A percentile compares a stretch with the other conserved stretches of the same genome.
phyloP scores from a whole-genome alignment of 2,329 filamentous ascomycete species.

The Mariannaea elegans region DNA sequence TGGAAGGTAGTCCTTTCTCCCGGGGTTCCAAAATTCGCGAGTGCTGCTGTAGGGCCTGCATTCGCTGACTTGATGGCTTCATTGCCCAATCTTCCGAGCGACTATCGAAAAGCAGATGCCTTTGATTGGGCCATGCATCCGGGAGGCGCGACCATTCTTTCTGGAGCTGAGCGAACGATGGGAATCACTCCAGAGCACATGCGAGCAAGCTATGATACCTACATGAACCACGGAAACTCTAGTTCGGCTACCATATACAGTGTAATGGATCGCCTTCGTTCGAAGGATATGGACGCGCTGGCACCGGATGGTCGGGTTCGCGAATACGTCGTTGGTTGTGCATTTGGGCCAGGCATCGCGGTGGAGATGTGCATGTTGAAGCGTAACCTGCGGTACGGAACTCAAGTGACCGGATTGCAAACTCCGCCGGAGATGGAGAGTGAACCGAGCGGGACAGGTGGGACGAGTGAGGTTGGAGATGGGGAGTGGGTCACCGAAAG shows the following conservation, averaged over 20 bases:
- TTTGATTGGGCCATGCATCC: constrained; percentile 81
- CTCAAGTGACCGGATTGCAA: constrained; percentile 49
- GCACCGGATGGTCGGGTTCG: constrained; percentile 58
- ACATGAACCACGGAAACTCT: constrained; percentile 74
- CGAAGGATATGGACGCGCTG: constrained; percentile 67
- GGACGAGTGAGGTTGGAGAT: constrained; percentile 40
- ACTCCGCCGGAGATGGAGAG: constrained; percentile 65
- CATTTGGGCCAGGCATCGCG: constrained; percentile 74
- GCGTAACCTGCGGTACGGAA: constrained; percentile 44
- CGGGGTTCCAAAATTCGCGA: constrained; percentile 66
- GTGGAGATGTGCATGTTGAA: constrained; percentile 75
- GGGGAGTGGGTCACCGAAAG: constrained; percentile 28
- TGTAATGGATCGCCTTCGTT: constrained; percentile 69
- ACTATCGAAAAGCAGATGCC: constrained; percentile 58
- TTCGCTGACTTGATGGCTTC: constrained; percentile 64
- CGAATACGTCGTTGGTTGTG: constrained; percentile 72
- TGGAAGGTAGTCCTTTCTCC: constrained; percentile 75
- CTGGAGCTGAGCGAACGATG: constrained; percentile 68
- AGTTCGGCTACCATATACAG: constrained; percentile 75
- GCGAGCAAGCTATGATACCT: constrained; percentile 74
- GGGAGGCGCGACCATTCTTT: constrained; percentile 72
- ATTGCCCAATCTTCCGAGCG: constrained; percentile 54
- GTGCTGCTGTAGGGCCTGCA: constrained; percentile 59
- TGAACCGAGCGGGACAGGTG: constrained; percentile 57
- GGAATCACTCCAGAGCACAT: constrained; percentile 69